Conservation (phyloP, 2,329 filamentous ascomycete species). For the Penicillium sp. region DNA sequence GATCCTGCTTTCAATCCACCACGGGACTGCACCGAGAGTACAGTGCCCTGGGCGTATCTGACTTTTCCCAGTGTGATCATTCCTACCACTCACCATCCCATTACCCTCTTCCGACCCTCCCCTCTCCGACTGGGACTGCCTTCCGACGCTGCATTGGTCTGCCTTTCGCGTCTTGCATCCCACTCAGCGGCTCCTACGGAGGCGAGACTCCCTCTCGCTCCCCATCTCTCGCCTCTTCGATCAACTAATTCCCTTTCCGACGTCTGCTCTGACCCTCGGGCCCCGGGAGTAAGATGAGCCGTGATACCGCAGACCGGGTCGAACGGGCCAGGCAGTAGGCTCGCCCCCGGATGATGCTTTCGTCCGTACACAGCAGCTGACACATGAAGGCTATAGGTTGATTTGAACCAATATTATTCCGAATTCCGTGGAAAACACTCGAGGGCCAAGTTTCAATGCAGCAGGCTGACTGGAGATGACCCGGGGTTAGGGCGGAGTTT, state of each 20-base stretch:
- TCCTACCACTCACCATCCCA: background rate
- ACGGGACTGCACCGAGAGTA: background rate
- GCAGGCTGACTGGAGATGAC: background rate
- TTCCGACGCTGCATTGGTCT: background rate
- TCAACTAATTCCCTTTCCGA: background rate
- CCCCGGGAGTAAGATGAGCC: no score
- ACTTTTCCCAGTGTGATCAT: constrained; percentile 9
- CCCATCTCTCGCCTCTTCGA: background rate
- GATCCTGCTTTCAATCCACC: background rate
- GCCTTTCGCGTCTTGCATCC: background rate
- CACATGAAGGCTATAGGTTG: background rate
- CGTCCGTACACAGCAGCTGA: background rate
- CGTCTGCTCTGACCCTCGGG: background rate
- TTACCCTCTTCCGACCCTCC: background rate
- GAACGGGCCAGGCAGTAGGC: no score
- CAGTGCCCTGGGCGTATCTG: background rate
- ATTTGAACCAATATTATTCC: background rate
- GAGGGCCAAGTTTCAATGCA: background rate
- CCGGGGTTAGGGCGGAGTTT: background rate
- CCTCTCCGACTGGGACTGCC: background rate
- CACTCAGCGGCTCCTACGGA: no score
- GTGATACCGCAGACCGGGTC: no score
- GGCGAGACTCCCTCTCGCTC: no score
- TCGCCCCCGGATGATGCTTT: background rate
- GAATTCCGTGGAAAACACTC: background rate